These are phyloP conservation scores for Coniferiporia sulphurascens DNA, from an alignment of 1,284 basidiomycete species.

Conservation along the genomic window DNA sequence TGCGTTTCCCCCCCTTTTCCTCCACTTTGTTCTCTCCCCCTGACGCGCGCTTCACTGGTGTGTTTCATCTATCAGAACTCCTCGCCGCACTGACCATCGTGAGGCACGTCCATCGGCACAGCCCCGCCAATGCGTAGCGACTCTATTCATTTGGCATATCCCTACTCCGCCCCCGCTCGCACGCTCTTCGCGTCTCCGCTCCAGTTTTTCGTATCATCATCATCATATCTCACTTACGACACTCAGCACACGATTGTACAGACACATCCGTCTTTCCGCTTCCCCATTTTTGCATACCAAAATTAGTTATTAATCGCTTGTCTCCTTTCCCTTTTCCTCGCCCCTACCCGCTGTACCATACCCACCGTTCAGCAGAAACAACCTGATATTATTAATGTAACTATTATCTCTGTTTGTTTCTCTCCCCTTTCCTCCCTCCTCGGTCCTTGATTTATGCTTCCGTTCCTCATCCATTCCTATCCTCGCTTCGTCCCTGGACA, in stretches of 20 bases:
- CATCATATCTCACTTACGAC: too few species aligned
- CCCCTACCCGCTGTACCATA: too few species aligned
- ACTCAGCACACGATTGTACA: too few species aligned
- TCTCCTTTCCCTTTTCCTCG: too few species aligned
- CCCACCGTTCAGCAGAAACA: too few species aligned
- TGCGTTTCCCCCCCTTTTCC: slow-evolving; percentile 28
- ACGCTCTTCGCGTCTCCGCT: too few species aligned
- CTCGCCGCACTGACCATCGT: slow-evolving; percentile 60
- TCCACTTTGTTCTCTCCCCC: neutral
- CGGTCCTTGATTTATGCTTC: neutral
- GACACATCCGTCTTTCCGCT: too few species aligned
- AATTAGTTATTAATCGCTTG: too few species aligned
- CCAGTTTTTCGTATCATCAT: too few species aligned
- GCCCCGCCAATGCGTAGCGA: neutral
- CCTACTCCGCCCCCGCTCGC: too few species aligned
- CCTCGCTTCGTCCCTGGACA: neutral
- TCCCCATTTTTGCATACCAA: too few species aligned
- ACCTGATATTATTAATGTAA: neutral
- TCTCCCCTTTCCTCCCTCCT: neutral
- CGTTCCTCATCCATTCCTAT: neutral
- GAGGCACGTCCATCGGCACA: slow-evolving; percentile 40
- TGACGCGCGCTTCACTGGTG: neutral
- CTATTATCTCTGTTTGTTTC: neutral
- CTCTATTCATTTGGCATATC: too few species aligned
- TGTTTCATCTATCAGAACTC: slow-evolving; percentile 40